Base-by-base conservation (phyloP, 1,284 basidiomycete genomes). In the Anthracocystis setariae region DNA sequence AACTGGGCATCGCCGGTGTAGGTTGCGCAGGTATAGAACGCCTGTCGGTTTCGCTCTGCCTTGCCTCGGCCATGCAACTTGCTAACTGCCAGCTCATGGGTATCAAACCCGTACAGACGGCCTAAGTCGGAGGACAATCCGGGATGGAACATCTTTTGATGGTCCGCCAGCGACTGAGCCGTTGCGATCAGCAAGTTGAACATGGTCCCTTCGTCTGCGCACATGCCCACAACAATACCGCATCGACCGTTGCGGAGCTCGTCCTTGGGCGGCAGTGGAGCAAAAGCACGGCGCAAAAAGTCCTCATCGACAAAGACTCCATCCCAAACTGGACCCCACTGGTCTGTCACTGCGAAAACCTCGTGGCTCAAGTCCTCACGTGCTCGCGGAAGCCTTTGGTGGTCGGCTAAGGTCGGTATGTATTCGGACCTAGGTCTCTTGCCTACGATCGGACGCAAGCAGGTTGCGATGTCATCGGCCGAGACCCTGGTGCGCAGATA, bases 301-400 rank as follows among this genome's bases (percentile, higher is more conserved):
- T 57, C 52, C 3, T 40, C 18, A 21, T 59, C 53, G 12, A 76
- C 60, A 15, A 75, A 45, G 17, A 47, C 61, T 8, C 64, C 73
- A 43, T 76, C 74, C 74, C 74, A 76, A 5, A 72, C 55, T 0
- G 73, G 74, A 1, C 68, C 74, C 60, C 67, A 70, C 37, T 64
- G 66, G 43, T 72, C 61, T 4, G 55, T 60, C 33, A 58, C 56
- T 5, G 47, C 47, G 13, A 57, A 52, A 1, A 21, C 13, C n/a
- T 50, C 48, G 37, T 15, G 35, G 5, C 13, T 13, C 13, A 46
- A 18, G 17, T 72, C 53, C 23, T 72, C 69, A 12, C 69, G 51
- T 5, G 54, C 57, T 21, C 17, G 20, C 5, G 69, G 63, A 7
- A 66, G 40, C 17, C 55, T 51, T 9, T 35, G 5, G 2, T 23